These are phyloP conservation scores for Naganishia vishniacii DNA, from an alignment of 768 basidiomycete genomes.

Conservation along the genomic window DNA sequence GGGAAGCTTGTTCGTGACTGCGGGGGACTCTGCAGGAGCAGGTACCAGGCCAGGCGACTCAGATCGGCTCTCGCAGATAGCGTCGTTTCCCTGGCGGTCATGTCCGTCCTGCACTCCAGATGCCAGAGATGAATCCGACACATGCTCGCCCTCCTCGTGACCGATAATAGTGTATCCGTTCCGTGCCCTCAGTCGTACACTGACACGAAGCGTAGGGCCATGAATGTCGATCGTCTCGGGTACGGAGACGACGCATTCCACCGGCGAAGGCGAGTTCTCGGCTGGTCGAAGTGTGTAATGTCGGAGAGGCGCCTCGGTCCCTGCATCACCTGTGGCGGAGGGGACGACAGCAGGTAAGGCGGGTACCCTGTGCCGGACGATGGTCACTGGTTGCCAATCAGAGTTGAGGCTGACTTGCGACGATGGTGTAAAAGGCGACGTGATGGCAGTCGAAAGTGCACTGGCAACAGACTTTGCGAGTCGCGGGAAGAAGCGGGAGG, in stretches of 20 bases:
- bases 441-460: slow-evolving; percentile 19
- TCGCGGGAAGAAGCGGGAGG: slow-evolving; percentile 21
- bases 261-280: slow-evolving; percentile 33
- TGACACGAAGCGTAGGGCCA: slow-evolving; percentile 35
- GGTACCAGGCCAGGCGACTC: too few species aligned
- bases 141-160: not conserved
- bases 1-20: too few species aligned
- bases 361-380: slow-evolving; percentile 24
- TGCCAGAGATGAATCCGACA: too few species aligned
- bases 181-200: slow-evolving; percentile 34
- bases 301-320: slow-evolving; percentile 6
- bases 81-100: too few species aligned
- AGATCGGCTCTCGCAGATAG: too few species aligned
- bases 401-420: slow-evolving; percentile 2
- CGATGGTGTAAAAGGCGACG: not conserved
- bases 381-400: slow-evolving; percentile 17
- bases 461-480: slow-evolving; percentile 21
- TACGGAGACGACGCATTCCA: slow-evolving; percentile 43
- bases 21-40: too few species aligned
- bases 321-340: not conserved
- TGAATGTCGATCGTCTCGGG: slow-evolving; percentile 45
- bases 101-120: too few species aligned
- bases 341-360: not conserved
- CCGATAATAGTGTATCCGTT: not conserved
- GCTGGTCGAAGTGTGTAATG: slow-evolving; percentile 35